These are phyloP conservation scores for Beauveria scarabaeidicola DNA, from an alignment of 2,329 filamentous ascomycete genomes.

Conservation along the genomic window DNA sequence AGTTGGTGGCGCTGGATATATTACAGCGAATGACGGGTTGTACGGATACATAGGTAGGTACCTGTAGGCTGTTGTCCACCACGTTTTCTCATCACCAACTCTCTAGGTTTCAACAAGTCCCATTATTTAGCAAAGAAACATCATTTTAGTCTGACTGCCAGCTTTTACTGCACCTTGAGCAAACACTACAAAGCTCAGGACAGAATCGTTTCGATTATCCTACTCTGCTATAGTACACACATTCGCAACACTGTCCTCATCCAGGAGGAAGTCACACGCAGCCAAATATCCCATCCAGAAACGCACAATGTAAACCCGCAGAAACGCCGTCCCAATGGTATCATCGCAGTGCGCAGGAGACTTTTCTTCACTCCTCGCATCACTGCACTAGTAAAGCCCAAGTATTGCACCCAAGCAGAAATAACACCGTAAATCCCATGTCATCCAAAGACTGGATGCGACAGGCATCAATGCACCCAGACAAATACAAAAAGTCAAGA, in stretches of 20 bases:
- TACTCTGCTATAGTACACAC: not conserved
- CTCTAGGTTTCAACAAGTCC: too few species aligned
- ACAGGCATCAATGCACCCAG: not conserved
- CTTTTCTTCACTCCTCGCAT: not conserved
- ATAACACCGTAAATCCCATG: not conserved
- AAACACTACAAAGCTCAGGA: not conserved
- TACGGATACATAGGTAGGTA: too few species aligned
- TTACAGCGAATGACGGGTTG: too few species aligned
- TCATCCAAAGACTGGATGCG: not conserved
- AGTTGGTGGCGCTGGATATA: too few species aligned
- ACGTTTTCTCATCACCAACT: too few species aligned
- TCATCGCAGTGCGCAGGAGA: not conserved
- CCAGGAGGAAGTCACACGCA: not conserved
- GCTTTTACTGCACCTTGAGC: too few species aligned
- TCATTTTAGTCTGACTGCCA: too few species aligned
- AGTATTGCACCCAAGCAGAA: not conserved
- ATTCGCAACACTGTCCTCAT: not conserved
- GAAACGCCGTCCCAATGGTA: conserved; percentile 9
- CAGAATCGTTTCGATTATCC: not conserved
- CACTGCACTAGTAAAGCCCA: not conserved
- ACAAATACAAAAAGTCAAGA: conserved; percentile 5
- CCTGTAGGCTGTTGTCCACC: too few species aligned
- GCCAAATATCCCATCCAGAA: not conserved
- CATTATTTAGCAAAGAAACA: too few species aligned
- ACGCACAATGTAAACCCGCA: not conserved